Evolutionary conservation across 139 green algal species (phyloP).

Genomic region (Eudorina sp.): DNA sequence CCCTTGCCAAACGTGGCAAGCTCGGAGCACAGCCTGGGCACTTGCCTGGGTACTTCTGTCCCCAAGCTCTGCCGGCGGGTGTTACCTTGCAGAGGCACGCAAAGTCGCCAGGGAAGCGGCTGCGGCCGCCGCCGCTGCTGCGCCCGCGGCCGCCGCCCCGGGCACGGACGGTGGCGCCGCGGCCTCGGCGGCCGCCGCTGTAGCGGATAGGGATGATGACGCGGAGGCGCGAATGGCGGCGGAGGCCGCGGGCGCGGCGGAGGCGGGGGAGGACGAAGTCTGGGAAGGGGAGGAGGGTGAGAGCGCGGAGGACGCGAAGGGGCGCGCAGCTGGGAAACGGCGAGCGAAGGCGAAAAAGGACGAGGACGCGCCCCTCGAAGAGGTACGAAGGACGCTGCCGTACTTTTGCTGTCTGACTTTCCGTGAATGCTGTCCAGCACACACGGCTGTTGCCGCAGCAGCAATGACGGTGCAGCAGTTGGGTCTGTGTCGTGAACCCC

Average conservation of each 20-base stretch:
- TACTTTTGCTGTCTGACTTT: too few species aligned
- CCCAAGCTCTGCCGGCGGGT: too few species aligned
- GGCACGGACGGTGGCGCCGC: neutral
- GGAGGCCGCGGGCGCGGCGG: neutral
- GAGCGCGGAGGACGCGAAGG: neutral
- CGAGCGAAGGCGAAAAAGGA: neutral
- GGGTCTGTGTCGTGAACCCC: too few species aligned
- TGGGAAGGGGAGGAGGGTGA: neutral
- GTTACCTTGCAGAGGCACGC: conserved; percentile 15
- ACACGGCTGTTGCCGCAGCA: too few species aligned
- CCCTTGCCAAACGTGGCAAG: too few species aligned
- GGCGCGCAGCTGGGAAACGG: too few species aligned
- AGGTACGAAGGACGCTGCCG: conserved; percentile 13
- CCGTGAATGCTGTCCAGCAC: too few species aligned
- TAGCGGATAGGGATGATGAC: neutral
- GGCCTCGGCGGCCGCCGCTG: neutral
- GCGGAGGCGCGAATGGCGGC: neutral
- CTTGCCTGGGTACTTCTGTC: too few species aligned
- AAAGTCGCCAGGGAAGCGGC: neutral
- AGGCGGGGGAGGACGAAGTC: neutral
- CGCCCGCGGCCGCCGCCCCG: neutral
- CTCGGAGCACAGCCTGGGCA: too few species aligned
- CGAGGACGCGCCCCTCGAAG: conserved; percentile 19
- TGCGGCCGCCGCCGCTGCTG: neutral
- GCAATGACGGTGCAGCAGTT: too few species aligned